Evolutionary conservation across 768 basidiomycete species (phyloP), one percentile per base, ranked within the genome.

Genomic region (Phanerodontia chrysosporium): DNA sequence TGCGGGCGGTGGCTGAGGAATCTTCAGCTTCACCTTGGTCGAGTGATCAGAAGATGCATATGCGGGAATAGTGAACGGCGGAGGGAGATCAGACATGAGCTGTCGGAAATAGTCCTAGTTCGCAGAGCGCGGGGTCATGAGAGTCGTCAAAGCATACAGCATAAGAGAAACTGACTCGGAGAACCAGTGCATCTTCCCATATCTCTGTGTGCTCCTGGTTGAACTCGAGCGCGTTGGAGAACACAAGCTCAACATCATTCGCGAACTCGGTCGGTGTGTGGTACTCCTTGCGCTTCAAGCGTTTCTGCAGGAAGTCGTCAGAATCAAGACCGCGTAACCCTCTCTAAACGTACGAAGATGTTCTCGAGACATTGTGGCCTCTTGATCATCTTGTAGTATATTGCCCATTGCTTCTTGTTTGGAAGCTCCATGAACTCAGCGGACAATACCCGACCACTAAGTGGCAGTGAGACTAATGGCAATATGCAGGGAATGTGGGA

Each of bases 161-260:
- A 30, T 10, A 18, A 42, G 32, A 46, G 16, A 21, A 13, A 74
- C 80, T 35, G 70, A 90, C 91, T 65, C 84, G 78, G 25, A 94
- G 80, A 2, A 75, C 71, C 21, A 79, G 68, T 21, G 92, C 90
- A 65, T 92, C 90, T 64, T 90, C 84, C 86, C 89, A 93, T 28
- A 94, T 90, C 57, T 73, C 80, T 27, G 88, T 91, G 67, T 89
- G 85, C 28, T 96, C 94, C 67, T 83, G 85, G 65, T 98, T 98
- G 74, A 95, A 98, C 58, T 81, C 73, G 70, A 92, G 78, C 10
- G 94, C 95, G 69, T 98, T 98, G 7, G 84, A 82, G 73, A 95
- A 96, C 25, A 98, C 89, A 44, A 95, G 80, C 65, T 95, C 92
- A 14, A 95, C 88, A 59, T 98, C 95, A 9, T 83, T 83, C 45